These are phyloP conservation scores for Alternaria solani DNA, from an alignment of 2,329 filamentous ascomycete genomes.

Conservation along the genomic window DNA sequence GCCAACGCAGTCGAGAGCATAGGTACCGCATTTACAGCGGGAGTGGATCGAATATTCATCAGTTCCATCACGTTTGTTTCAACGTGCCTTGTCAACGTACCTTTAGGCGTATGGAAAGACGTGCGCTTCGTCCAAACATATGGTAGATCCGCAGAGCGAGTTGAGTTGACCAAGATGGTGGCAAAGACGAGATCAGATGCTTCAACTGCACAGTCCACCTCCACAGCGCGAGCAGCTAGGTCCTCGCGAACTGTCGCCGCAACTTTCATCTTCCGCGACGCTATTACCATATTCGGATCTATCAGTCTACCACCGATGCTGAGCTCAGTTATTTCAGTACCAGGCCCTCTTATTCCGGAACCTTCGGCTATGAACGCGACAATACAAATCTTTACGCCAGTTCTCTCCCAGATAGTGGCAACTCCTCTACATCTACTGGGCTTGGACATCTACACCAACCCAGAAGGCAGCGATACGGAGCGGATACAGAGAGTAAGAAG, in stretches of 20 bases:
- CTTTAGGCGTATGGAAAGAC: constrained; percentile 41
- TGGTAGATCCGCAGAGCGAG: constrained; percentile 14
- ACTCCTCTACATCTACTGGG: constrained; percentile 40
- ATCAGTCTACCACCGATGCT: constrained; percentile 40
- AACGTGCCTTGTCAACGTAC: constrained; percentile 39
- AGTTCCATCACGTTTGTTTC: constrained; percentile 37
- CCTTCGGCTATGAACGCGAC: constrained; percentile 30
- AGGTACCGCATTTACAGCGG: constrained; percentile 16
- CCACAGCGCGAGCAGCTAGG: constrained; percentile 10
- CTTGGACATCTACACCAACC: constrained; percentile 34
- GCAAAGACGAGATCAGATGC: not conserved
- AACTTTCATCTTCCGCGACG: constrained; percentile 41
- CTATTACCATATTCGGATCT: constrained; percentile 43
- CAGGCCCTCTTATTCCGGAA: constrained; percentile 25
- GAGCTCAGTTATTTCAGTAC: constrained; percentile 18
- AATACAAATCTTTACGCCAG: constrained; percentile 39
- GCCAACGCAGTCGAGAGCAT: constrained; percentile 37
- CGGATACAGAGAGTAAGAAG: constrained; percentile 25
- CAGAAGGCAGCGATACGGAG: constrained; percentile 6
- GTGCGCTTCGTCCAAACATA: constrained; percentile 41
- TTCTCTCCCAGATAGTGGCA: constrained; percentile 38
- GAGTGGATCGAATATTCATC: not conserved
- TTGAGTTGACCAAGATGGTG: not conserved
- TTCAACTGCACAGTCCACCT: not conserved
- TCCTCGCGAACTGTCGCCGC: constrained; percentile 29